Base-by-base conservation (phyloP, 306 rosid genomes). In the Neltuma alba region DNA sequence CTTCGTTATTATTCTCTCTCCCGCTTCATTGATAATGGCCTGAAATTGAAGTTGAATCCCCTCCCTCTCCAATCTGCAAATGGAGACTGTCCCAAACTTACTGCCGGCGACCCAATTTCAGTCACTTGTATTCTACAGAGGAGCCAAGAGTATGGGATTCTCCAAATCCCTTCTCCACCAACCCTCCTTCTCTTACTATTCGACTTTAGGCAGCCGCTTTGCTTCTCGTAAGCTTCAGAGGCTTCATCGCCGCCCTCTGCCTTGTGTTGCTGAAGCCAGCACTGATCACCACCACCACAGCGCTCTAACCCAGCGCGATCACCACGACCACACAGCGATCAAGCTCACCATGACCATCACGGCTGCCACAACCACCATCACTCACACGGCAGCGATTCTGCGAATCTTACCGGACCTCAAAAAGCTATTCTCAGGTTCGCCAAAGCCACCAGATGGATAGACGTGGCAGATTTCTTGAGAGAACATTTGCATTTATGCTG, bases 401-500 rank as follows among this genome's bases (percentile, higher is more conserved):
- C 80, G 38, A 87, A 80, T 84, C 96, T 89, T 28, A 88, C 86
- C 2, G 92, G 83, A 12, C 70, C 90, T 67, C 99, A 91, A 83
- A 87, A 67, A 82, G 91, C 90, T 82, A 37, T 95, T 55, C 57
- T 93, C 60, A 75, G 80, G 52, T 90, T 95, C 80, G 96, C 99
- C 14, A 88, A 83, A 83, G 97, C 93, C 11, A 90, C 87, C 37
- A 85, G 85, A 74, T 91, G 99, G 99, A 84, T 85, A 50, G 90
- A 93, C 70, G 85, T 93, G 71, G 98, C 99, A 13, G 81, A 89
- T 79, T 86, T 83, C 78, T 77, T 93, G 21, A 81, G 97, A 81
- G 98, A 93, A 92, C 88, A 95, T 77, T 83, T 95, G 89, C 92
- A 93, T 15, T 86, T 95, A 54, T 95, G 99, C 71, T 89, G 92